Percentiles rank a stretch among this genome's conserved stretches.
These are phyloP conservation scores for Rosa chinensis DNA, from an alignment of 306 rosid genomes.

Conservation along the genomic window DNA sequence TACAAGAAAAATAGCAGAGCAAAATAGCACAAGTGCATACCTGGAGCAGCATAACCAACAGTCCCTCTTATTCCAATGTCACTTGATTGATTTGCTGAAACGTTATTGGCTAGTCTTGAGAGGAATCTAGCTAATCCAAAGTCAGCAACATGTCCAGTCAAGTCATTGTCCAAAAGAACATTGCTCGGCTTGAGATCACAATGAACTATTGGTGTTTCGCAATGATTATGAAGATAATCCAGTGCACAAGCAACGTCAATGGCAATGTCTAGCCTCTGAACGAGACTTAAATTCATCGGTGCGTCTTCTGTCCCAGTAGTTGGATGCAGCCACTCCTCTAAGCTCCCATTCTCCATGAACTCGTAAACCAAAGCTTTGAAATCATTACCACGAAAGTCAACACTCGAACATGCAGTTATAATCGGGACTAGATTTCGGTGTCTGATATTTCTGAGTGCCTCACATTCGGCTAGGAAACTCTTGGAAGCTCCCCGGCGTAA, in stretches of 20 bases:
- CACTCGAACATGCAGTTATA: slow-evolving; percentile 12
- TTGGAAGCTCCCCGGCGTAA: background rate
- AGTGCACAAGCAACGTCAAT: slow-evolving; percentile 8
- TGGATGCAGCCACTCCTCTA: slow-evolving; percentile 14
- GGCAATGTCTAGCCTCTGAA: background rate
- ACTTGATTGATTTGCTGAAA: background rate
- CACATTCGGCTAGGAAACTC: slow-evolving; percentile 8
- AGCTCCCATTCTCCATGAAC: slow-evolving; percentile 7
- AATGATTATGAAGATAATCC: slow-evolving; percentile 10
- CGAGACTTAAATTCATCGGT: background rate
- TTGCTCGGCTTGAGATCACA: slow-evolving; percentile 17
- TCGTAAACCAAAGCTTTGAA: slow-evolving; percentile 8
- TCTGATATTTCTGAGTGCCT: background rate
- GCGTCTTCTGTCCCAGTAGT: background rate
- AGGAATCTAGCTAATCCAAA: slow-evolving; percentile 2
- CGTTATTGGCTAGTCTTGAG: background rate
- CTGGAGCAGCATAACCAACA: slow-evolving; percentile 11
- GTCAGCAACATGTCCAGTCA: slow-evolving; percentile 10
- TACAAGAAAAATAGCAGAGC: too few species aligned
- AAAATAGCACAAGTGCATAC: background rate
- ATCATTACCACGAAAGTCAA: slow-evolving; percentile 4
- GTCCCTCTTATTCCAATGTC: slow-evolving; percentile 8
- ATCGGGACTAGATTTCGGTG: slow-evolving; percentile 3
- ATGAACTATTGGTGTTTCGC: background rate
- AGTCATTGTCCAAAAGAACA: background rate